Percentiles rank a stretch among this genome's conserved stretches.
phyloP scores from a whole-genome alignment of 108 stramenopile genomes.

The Epipyxis sp. region DNA sequence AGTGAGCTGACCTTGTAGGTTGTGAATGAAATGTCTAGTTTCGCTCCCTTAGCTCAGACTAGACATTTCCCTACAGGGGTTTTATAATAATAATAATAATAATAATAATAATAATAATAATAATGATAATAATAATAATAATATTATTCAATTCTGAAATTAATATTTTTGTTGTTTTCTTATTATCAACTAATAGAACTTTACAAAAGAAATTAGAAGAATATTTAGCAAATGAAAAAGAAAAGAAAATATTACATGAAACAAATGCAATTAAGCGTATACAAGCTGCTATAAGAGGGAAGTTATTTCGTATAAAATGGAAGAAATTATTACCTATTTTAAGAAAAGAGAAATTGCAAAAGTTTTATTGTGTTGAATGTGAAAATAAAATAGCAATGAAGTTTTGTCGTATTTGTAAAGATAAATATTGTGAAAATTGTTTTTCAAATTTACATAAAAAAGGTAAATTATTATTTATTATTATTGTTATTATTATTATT shows the following conservation, averaged over 20 bases:
- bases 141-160: no score
- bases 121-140: no score
- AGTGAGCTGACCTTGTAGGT: no score
- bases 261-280: not conserved
- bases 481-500: no score
- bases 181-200: no score
- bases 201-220: not conserved
- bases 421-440: conserved; percentile 8
- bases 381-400: not conserved
- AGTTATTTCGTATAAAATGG: not conserved
- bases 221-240: not conserved
- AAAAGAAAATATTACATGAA: not conserved
- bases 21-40: no score
- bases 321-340: conserved; percentile 2
- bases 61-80: no score
- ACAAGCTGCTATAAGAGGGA: not conserved
- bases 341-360: not conserved
- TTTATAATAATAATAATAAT: no score
- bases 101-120: no score
- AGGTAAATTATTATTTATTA: not conserved
- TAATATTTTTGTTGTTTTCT: no score
- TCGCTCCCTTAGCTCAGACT: no score
- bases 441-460: not conserved
- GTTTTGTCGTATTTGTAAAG: not conserved
- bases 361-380: not conserved